Evolutionary conservation across 2,329 filamentous ascomycete genomes (phyloP), one percentile per base, ranked within the genome.

Genomic region (Chrysosporium keratinophilum): DNA sequence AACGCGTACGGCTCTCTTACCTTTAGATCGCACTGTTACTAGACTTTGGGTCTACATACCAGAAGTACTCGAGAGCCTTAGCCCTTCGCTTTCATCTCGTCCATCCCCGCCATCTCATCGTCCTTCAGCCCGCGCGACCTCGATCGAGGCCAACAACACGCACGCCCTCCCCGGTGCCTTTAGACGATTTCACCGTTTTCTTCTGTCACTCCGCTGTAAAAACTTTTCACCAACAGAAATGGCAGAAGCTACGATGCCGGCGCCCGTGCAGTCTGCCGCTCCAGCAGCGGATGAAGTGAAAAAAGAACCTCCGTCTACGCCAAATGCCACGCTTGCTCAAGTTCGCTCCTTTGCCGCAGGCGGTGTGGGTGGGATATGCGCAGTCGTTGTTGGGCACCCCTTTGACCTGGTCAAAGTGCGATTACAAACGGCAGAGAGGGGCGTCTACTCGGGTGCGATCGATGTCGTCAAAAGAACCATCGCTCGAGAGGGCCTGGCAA

Each of bases 381-480:
- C 93, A 54, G 93, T 98, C 53, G 69, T 98, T 41, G 90, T 97
- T 56, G 87, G 93, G 54, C 93, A 98, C 71, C 93, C 93, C 9
- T 98, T 98, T 68, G 93, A 98, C 69, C 78, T 98, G 63, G 91
- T 97, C 70, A 98, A 98, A 75, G 93, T 98, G 60, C 87, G 93
- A 56, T 76, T 98, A 69, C 93, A 98, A 76, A 98, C 93, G 1
- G 89, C 93, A 35, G 90, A 97, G 73, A 85, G 83, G 71, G 93
- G 93, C 47, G 87, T 95, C 35, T 98, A 98, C 74, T 85, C 77
- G 35, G 84, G 86, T 44, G 93, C 93, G 12, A 78, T 97, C 64
- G 93, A 98, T 72, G 91, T 96, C 1, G 89, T 97, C 59, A 78
- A 80, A 70, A 95, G 86, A 76, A 91, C 88, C 35, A 74, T 98